Evolutionary conservation across 257 asterid genomes (phyloP).

Genomic region (Voacanga thouarsii): DNA sequence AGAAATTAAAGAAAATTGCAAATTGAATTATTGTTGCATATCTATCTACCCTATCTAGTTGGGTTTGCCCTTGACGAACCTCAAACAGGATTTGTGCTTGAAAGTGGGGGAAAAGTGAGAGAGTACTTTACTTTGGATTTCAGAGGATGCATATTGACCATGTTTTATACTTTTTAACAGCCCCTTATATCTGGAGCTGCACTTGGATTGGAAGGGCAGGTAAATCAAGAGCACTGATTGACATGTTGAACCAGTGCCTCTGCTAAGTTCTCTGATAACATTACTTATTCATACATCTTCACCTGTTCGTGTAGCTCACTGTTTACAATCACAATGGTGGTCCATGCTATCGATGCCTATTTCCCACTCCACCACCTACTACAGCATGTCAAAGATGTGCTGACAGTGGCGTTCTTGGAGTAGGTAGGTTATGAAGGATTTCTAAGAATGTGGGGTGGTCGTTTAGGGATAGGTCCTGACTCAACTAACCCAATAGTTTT

Average conservation of each 20-base stretch:
- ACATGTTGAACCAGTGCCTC: background rate
- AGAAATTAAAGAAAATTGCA: background rate
- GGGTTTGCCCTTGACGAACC: background rate
- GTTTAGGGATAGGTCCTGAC: background rate
- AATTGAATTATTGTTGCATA: background rate
- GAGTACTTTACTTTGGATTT: background rate
- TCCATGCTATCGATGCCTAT: constrained; percentile 91
- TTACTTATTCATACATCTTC: background rate
- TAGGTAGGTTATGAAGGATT: constrained; percentile 49
- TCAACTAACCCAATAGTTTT: background rate
- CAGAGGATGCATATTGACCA: constrained; percentile 13
- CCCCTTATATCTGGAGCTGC: constrained; percentile 99
- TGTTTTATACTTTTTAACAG: constrained; percentile 35
- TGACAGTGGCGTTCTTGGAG: constrained; percentile 97
- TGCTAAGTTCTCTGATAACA: background rate
- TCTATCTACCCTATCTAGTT: background rate
- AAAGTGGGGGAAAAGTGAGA: background rate
- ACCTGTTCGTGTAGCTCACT: constrained; percentile 56
- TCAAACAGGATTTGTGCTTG: background rate
- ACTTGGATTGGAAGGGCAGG: constrained; percentile 98
- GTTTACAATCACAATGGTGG: constrained; percentile 88
- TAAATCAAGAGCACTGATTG: constrained; percentile 19
- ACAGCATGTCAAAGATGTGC: constrained; percentile 95
- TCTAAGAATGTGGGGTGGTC: background rate
- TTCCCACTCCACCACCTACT: constrained; percentile 96